Base-by-base conservation (phyloP, 257 asterid species). In the Ehretia macrophylla region DNA sequence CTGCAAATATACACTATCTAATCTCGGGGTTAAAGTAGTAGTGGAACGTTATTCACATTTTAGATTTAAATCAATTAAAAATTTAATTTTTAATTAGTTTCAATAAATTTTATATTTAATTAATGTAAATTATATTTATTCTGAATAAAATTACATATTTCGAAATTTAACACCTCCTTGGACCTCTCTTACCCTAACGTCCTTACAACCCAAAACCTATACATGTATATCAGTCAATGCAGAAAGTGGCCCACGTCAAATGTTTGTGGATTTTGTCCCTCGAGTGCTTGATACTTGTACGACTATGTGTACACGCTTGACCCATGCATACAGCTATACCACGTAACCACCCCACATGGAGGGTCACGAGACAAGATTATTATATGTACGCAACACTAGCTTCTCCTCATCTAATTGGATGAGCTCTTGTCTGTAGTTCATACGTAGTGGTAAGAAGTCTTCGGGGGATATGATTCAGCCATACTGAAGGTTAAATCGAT, bases 231-330 rank as follows among this genome's bases (percentile, higher is more conserved):
- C 14, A 56, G 59, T 64, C 52, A 66, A 58, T 67, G 69, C 52
- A 51, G 44, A 40, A 60, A 58, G 62, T 40, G 79, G 70, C 51
- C 68, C 78, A 63, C 52, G 44, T 65, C 75, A 61, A 74, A 58
- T 54, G 75, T 65, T 74, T 73, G 80, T 78, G 77, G 75, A 67
- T 68, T 71, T 74, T 68, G 76, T 78, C 78, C 59, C 35, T 17
- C 56, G 18, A 65, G 53, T 55, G 62, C 63, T 70, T 17, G 51
- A 60, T 65, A 53, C 55, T 42, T 39, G 51, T 62, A 60, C 58
- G 74, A 73, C 72, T 48, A 64, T 32, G 66, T 12, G n/a, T 38
- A 17, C 67, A 56, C 51, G 47, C 35, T 56, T 27, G 65, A 46
- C 57, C 60, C 77, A 44, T 72, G 68, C 68, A 63, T 66, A 63